Evolutionary conservation across 345 rosid genomes (phyloP), one percentile per base, ranked within the genome.

Genomic region (Kernera saxatilis): DNA sequence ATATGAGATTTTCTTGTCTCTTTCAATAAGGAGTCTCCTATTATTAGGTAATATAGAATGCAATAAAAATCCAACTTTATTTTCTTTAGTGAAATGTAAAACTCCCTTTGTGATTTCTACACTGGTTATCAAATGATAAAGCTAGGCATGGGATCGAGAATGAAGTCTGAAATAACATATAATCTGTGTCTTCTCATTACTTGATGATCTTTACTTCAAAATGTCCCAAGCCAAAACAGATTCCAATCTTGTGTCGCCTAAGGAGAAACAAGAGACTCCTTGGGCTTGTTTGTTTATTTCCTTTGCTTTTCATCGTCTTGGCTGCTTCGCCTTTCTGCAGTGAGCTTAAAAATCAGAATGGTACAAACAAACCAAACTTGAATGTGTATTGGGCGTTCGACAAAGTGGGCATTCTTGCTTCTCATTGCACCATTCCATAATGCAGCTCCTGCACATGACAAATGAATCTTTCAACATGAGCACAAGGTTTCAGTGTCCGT

Each of bases 371-470:
- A 93, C 98, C 32, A 93, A 72, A 79, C 90, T 84, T 49, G 97
- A 88, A 75, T 90, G 98, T 26, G 93, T 82, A 17, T 91, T 81
- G 6, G 95, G 87, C 6, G 96, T 83, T 9, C 97, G 96, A 80
- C 96, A 94, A 19, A 94, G 88, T 12, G 99, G 97, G 67, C 99
- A 94, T 72, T 91, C 97, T 0, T 88, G 96, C 85, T 91, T 94
- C 74, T 94, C 99, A 17, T 94, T 91, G 82, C 99, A 91, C 97
- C 99, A 91, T 62, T 91, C 97, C 90, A 89, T 91, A 33, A 94
- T 89, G 83, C 99, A 94, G 78, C 73, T 89, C 99, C 99, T 91
- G 62, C 71, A 61, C 49, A 57, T 56, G 35, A 69, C 10, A 51
- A 2, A 55, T 57, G 30, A 44, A 40, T 13, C 17, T 8, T 26